Percentiles rank a stretch among this genome's conserved stretches.
Conservation (phyloP, 192 early-diverging fungal species). For the Backusella mclennaniae region DNA sequence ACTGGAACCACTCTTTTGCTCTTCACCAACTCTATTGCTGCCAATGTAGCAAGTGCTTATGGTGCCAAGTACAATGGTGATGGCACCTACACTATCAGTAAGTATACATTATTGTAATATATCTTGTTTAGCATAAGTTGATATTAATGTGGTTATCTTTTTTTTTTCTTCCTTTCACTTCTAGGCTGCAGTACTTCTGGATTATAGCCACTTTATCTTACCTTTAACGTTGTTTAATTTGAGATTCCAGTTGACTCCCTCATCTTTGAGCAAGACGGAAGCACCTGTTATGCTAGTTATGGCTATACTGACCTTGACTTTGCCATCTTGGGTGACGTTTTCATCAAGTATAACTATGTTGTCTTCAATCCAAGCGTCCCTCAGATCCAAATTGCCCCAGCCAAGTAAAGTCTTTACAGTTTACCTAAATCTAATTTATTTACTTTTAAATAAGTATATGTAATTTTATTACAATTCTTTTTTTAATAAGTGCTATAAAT, state of each 20-base stretch:
- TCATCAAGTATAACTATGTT: conserved; percentile 66
- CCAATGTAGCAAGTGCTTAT: conserved; percentile 8
- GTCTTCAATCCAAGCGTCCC: conserved; percentile 58
- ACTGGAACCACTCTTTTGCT: conserved; percentile 66
- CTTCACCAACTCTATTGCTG: conserved; percentile 33
- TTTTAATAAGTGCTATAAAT: no score
- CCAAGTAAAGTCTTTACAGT: not conserved
- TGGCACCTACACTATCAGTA: conserved; percentile 24
- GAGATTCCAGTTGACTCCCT: conserved; percentile 31
- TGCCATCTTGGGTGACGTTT: conserved; percentile 65
- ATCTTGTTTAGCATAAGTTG: not conserved
- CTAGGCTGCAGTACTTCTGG: conserved; percentile 16
- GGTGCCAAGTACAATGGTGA: conserved; percentile 22
- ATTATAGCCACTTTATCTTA: conserved; percentile 26
- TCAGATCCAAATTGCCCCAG: conserved; percentile 58
- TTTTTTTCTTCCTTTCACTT: not conserved
- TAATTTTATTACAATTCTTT: no score
- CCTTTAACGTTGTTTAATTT: conserved; percentile 36
- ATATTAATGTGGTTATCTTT: not conserved
- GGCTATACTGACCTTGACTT: conserved; percentile 33
- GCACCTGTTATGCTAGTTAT: conserved; percentile 39
- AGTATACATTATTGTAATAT: not conserved
- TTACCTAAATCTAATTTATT: no score
- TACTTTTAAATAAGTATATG: no score
- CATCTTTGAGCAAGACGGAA: conserved; percentile 32